Evolutionary conservation across 129 eudicot species (phyloP), one percentile per base, ranked within the genome.

Genomic region (Saposhnikovia divaricata): DNA sequence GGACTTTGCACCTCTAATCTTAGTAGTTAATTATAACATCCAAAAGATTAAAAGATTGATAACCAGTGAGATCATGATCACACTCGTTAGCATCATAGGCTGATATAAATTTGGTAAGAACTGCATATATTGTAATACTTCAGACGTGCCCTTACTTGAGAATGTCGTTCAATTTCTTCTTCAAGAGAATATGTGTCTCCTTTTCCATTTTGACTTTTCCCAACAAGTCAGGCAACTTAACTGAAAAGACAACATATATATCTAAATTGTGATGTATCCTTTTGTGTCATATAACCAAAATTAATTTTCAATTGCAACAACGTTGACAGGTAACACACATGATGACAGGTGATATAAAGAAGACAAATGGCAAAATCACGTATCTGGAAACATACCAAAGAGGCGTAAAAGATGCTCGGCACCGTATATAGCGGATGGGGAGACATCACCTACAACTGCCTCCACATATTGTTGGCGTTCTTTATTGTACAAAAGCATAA

Each of bases 371-470:
- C 4, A 27, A 28, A 13, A 63, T 47, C 82, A 74, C 19, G 46
- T 69, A 61, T 5, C n/a, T 43, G 74, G 34, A 77, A 85, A 77
- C 89, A 59, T 92, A 95, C 98, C 98, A 85, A 95, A 95, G 46
- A 95, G 94, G 63, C 98, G 98, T 78, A 95, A 66, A 34, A 95
- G 89, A 92, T 95, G 99, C 82, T 95, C 97, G 69, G 99, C 97
- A 68, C 99, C 99, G 77, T 95, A 95, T 46, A 89, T 77, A 66
- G 85, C 85, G 78, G 99, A 92, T 47, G 99, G 99, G 77, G 97
- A 90, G 75, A 82, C 85, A 80, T 86, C 81, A 81, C 89, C 92
- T n/a, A 81, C 79, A 70, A 92, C 83, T 21, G 89, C 84, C 45
- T 95, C 99, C 65, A 80, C 80, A 82, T 83, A 95, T 80, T 95